Base-by-base conservation (phyloP, 2,329 filamentous ascomycete species). In the Alternaria triticimaculans region DNA sequence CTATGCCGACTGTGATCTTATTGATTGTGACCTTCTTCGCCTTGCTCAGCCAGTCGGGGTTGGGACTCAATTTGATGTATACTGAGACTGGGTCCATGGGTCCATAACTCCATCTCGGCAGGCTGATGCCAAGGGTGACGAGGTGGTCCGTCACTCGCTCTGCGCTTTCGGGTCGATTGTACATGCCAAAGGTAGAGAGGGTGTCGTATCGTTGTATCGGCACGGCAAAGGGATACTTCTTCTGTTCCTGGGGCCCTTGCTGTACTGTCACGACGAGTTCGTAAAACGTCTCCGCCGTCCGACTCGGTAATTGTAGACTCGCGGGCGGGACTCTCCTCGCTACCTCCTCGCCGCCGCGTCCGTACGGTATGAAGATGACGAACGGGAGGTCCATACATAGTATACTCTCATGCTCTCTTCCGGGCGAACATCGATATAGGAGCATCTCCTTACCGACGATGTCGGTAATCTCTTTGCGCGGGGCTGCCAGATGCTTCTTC, bases 161-260 rank as follows among this genome's bases (percentile, higher is more conserved):
- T 60, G 93, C 93, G 63, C 91, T 92, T 80, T 97, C 95, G 15
- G 94, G 95, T 58, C 94, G 91, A 82, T 98, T 98, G 84, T 98
- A 99, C 96, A 98, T 98, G 81, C 96, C 96, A 82, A 99, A 99
- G 2, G 96, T 98, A 45, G 94, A 97, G 53, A 99, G 85, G 2
- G 95, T 99, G 80, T 99, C 96, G 83, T 98, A 99, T 77, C 96
- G 88, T 70, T 93, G 89, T 72, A 99, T 88, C 2, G 95, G 95
- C 43, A 98, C 92, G 2, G 96, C 93, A 72, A 97, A 97, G 5
- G 89, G 85, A 81, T 96, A 96, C 81, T 96, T 96, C 81, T 92
- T 93, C 82, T 97, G 93, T 65, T 92, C 89, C 72, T 89, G 89
- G 72, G 91, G 90, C 4, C 94, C 93, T 81, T 98, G 95, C 77